Evolutionary conservation across 1,284 basidiomycete species (phyloP), one percentile per base, ranked within the genome.

Genomic region (Ceraceosorus bombacis): DNA sequence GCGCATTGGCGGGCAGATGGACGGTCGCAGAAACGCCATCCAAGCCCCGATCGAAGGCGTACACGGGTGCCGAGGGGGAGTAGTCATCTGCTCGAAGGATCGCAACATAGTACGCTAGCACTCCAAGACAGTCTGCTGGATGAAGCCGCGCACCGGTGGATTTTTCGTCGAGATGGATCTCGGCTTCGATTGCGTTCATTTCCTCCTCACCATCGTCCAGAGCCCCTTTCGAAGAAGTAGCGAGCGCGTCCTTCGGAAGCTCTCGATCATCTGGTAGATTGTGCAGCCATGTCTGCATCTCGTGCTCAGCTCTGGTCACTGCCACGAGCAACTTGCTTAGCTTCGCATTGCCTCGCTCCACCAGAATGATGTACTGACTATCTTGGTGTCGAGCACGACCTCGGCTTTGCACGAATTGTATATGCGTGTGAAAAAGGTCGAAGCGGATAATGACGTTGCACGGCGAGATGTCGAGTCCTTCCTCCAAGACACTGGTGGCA

Each of bases 381-480:
- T 61, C 52, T 27, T 46, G 57, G 38, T 62, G 60, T 4, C 70
- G 57, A 0, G 70, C 70, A 5, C 70, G 55, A 5, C 70, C 70
- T 10, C 61, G 56, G 13, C 64, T 67, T 48, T 72, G 70, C 3
- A 72, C 54, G 62, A 67, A 71, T 8, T 62, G 61, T n/a, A 69
- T 66, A 53, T 69, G 69, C 5, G 62, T 60, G 43, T 58, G 62
- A 57, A 69, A 69, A 7, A 71, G 61, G 50, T 73, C 69, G 56
- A 71, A 71, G 6, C 71, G 65, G 12, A 73, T 62, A 5, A 73
- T 68, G 27, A 69, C 58, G 48, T 73, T 71, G 58, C 68, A 61
- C 8, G 60, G 56, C 46, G 62, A 63, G 43, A 73, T 68, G 58
- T 71, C 71, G 50, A 72, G 56, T 0, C 71, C 71, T 43, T 72